Evolutionary conservation across 2,329 filamentous ascomycete species (phyloP).

Genomic region (Cyanodermella asteris): DNA sequence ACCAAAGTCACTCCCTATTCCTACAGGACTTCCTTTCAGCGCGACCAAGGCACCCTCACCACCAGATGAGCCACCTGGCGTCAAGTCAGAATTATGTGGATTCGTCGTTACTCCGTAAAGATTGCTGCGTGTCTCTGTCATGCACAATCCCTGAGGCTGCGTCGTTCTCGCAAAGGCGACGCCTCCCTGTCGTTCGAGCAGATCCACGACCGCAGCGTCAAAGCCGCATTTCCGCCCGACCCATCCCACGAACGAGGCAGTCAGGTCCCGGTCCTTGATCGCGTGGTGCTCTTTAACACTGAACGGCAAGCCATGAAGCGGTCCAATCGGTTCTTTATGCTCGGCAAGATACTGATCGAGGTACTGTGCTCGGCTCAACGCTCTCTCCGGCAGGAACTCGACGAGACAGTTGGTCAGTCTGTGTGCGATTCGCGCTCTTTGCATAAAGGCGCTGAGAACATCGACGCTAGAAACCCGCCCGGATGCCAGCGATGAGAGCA

Average conservation of each 20-base stretch:
- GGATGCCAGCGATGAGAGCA: background rate
- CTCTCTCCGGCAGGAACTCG: conserved; percentile 33
- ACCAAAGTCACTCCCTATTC: conserved; percentile 32
- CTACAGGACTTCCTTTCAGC: conserved; percentile 28
- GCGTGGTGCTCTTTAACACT: conserved; percentile 30
- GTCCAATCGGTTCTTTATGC: conserved; percentile 16
- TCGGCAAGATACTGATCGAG: conserved; percentile 28
- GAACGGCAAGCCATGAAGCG: conserved; percentile 20
- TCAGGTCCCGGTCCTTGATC: conserved; percentile 26
- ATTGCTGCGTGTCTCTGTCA: conserved; percentile 25
- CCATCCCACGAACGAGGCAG: conserved; percentile 28
- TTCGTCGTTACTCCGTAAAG: conserved; percentile 27
- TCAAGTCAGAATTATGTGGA: conserved; percentile 29
- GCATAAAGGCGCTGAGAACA: background rate
- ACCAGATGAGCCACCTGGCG: conserved; percentile 31
- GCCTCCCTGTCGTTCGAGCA: conserved; percentile 25
- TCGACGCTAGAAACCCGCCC: background rate
- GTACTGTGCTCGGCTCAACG: conserved; percentile 27
- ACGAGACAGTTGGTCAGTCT: conserved; percentile 36
- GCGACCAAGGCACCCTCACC: conserved; percentile 35
- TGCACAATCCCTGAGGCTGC: conserved; percentile 29
- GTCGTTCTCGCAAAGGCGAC: conserved; percentile 32
- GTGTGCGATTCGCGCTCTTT: background rate
- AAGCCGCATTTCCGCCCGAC: conserved; percentile 22
- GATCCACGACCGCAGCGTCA: conserved; percentile 26